Evolutionary conservation across 805 yeast genomes (phyloP).

Genomic region (Blastobotrys parvus): DNA sequence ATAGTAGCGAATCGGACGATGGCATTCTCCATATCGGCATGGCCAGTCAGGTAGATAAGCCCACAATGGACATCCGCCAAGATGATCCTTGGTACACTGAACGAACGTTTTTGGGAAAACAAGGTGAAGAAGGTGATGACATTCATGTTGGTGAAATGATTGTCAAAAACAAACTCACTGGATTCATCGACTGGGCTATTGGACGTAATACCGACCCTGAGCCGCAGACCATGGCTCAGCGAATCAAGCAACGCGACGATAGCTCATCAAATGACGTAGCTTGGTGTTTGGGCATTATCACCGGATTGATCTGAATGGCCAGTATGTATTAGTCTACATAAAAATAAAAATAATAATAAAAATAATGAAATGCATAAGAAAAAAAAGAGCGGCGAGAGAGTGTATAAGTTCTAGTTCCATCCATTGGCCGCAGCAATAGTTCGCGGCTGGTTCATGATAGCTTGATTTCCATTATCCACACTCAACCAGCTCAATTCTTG

Average conservation of each 20-base stretch:
- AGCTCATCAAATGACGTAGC: conserved; percentile 11
- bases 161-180: conserved; percentile 7
- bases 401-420: not conserved
- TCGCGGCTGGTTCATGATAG: not conserved
- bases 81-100: conserved; percentile 5
- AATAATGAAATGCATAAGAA: conserved; percentile 1
- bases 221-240: conserved; percentile 8
- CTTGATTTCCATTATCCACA: not conserved
- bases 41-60: conserved; percentile 3
- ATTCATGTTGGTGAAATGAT: conserved; percentile 6
- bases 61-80: not conserved
- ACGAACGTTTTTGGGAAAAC: conserved; percentile 2
- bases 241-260: conserved; percentile 9
- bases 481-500: conserved; percentile 31
- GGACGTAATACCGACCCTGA: conserved; percentile 11
- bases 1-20: conserved; percentile 6
- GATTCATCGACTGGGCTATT: conserved; percentile 17
- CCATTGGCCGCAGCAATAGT: not conserved
- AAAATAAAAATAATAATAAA: not conserved
- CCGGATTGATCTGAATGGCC: not conserved
- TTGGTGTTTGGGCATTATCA: conserved; percentile 9
- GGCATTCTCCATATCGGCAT: conserved; percentile 8
- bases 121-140: conserved; percentile 5
- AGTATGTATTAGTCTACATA: not conserved
- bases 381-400: not conserved